These are phyloP conservation scores for Xylaria palmicola DNA, from an alignment of 495 filamentous ascomycete species.

Conservation along the genomic window DNA sequence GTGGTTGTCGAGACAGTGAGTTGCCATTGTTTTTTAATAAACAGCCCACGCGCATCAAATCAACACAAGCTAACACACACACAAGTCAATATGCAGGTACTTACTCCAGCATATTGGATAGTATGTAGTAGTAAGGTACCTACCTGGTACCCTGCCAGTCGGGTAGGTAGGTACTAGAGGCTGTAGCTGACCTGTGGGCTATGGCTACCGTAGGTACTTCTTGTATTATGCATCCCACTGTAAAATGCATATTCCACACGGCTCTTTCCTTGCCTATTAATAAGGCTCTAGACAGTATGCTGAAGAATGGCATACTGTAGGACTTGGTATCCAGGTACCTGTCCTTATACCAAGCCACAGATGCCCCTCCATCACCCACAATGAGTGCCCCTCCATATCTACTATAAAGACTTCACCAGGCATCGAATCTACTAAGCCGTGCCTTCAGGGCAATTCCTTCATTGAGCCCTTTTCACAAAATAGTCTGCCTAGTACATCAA, in stretches of 20 bases:
- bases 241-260: no score
- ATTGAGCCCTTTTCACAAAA: no score
- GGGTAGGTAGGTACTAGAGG: no score
- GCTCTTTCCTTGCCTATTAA: no score
- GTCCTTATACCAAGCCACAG: no score
- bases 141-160: background rate
- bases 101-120: no score
- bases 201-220: background rate
- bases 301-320: no score
- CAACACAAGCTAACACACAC: background rate
- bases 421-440: background rate
- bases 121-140: no score
- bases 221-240: no score
- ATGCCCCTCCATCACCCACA: conserved; percentile 13
- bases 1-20: conserved; percentile 17
- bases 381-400: conserved; percentile 14
- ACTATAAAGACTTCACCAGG: background rate
- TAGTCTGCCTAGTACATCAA: background rate
- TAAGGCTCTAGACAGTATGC: no score
- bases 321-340: no score
- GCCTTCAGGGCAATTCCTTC: no score
- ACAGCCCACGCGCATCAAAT: conserved; percentile 20
- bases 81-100: background rate
- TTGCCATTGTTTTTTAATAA: conserved; percentile 30
- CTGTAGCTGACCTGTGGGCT: background rate